phyloP scores from a whole-genome alignment of 306 rosid species.

The Gillenia trifoliata region DNA sequence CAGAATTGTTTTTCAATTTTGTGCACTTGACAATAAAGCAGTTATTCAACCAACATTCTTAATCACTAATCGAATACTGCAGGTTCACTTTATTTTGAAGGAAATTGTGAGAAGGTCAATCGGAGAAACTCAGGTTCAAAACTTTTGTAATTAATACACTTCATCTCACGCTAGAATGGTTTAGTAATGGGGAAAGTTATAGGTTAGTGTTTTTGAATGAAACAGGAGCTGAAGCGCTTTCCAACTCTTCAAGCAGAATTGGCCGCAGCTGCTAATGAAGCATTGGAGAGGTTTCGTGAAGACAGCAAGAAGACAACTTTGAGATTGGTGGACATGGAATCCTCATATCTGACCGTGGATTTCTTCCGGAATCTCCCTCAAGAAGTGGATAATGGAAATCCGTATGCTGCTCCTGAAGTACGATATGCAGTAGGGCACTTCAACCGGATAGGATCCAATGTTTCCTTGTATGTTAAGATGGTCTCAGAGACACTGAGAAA shows the following conservation, averaged over 20 bases:
- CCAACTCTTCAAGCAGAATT: conserved; percentile 43
- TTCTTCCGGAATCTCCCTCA: conserved; percentile 44
- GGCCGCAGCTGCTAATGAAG: conserved; percentile 39
- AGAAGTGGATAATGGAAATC: conserved; percentile 31
- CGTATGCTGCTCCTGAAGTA: conserved; percentile 19
- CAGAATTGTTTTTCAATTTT: neutral
- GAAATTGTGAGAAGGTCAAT: conserved; percentile 46
- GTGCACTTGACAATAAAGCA: neutral
- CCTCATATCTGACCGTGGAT: conserved; percentile 48
- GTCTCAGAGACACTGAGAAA: conserved; percentile 45
- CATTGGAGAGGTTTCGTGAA: conserved; percentile 47
- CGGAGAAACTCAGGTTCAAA: conserved; percentile 40
- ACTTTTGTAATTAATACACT: conserved; percentile 3
- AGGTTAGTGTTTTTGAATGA: conserved; percentile 18
- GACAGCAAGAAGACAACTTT: conserved; percentile 43
- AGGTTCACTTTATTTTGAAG: conserved; percentile 50
- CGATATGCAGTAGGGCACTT: conserved; percentile 39
- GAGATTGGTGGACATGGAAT: conserved; percentile 48
- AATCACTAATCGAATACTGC: conserved; percentile 10
- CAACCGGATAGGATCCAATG: conserved; percentile 36
- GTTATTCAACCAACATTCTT: neutral
- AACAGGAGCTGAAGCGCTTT: conserved; percentile 50
- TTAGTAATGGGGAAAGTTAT: neutral
- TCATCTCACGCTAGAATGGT: neutral
- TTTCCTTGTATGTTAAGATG: conserved; percentile 38